A percentile compares a stretch with the other conserved stretches of the same genome.
Conservation (phyloP, 78 protist genomes). For the Guillardia theta region DNA sequence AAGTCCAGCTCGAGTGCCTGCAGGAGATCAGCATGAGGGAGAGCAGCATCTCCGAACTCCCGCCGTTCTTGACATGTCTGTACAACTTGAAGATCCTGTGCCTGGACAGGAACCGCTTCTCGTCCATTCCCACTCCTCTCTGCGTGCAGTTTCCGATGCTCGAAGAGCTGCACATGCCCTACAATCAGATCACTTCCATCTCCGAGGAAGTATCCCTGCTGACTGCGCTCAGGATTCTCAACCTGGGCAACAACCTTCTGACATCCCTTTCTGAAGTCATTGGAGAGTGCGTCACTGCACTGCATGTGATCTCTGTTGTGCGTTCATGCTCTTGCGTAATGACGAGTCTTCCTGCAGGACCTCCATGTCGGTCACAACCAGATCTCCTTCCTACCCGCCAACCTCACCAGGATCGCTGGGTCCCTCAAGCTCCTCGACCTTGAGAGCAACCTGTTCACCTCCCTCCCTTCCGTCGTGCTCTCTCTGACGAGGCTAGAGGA, state of each 20-base stretch:
- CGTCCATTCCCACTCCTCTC: too few species aligned
- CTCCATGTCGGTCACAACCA: neutral
- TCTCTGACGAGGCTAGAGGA: neutral
- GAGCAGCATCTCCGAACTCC: too few species aligned
- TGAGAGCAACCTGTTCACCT: neutral
- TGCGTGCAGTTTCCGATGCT: neutral
- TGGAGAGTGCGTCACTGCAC: neutral
- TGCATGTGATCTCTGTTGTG: too few species aligned
- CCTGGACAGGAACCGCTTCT: too few species aligned
- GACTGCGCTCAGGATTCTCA: neutral
- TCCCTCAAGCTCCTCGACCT: neutral
- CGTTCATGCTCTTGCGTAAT: too few species aligned
- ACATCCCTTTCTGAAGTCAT: neutral
- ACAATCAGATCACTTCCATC: neutral
- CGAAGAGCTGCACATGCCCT: neutral
- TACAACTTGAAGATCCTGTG: too few species aligned
- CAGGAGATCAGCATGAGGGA: too few species aligned
- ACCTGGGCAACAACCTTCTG: neutral
- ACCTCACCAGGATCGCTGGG: neutral
- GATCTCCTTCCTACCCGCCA: neutral
- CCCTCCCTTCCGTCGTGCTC: neutral
- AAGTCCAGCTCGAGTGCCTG: neutral
- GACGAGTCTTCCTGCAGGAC: too few species aligned
- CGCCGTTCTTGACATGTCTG: too few species aligned
- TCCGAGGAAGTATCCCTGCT: neutral